These are phyloP conservation scores for Aspergillus spinulosporus DNA, from an alignment of 2,329 filamentous ascomycete species.

Conservation along the genomic window DNA sequence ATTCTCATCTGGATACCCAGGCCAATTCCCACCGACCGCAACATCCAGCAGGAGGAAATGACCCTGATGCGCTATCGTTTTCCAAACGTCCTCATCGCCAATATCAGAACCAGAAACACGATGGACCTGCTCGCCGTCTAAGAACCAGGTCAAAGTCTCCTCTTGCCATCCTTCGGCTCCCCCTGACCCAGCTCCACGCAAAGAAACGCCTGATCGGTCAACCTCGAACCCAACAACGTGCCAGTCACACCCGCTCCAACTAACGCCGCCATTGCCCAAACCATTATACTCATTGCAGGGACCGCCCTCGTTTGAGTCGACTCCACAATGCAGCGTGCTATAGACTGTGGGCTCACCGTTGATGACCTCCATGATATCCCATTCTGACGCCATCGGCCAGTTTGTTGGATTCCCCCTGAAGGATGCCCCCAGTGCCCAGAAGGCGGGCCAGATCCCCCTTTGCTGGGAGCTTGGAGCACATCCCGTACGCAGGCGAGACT, in stretches of 20 bases:
- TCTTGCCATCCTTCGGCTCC: neutral
- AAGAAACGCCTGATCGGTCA: conserved; percentile 6
- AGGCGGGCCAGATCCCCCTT: conserved; percentile 12
- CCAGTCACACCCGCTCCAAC: conserved; percentile 8
- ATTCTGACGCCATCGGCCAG: conserved; percentile 10
- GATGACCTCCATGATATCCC: conserved; percentile 13
- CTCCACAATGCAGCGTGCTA: conserved; percentile 11
- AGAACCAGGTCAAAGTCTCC: conserved; percentile 8
- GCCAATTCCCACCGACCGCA: conserved; percentile 15
- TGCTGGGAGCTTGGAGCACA: neutral
- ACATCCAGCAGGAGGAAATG: conserved; percentile 17
- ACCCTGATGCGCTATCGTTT: conserved; percentile 7
- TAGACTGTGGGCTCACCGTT: conserved; percentile 6
- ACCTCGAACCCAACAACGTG: conserved; percentile 16
- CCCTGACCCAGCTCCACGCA: neutral
- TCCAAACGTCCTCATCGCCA: conserved; percentile 3
- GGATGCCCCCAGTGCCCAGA: conserved; percentile 10
- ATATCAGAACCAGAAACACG: conserved; percentile 2
- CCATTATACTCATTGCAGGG: conserved; percentile 13
- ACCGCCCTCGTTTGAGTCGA: neutral
- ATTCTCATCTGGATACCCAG: conserved; percentile 15
- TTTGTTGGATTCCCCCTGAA: conserved; percentile 7
- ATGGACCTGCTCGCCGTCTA: conserved; percentile 6
- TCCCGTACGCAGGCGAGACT: conserved; percentile 4
- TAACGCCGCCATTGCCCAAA: conserved; percentile 9